Evolutionary conservation across 2,329 filamentous ascomycete genomes (phyloP).

Genomic region (Geosmithia putterillii): DNA sequence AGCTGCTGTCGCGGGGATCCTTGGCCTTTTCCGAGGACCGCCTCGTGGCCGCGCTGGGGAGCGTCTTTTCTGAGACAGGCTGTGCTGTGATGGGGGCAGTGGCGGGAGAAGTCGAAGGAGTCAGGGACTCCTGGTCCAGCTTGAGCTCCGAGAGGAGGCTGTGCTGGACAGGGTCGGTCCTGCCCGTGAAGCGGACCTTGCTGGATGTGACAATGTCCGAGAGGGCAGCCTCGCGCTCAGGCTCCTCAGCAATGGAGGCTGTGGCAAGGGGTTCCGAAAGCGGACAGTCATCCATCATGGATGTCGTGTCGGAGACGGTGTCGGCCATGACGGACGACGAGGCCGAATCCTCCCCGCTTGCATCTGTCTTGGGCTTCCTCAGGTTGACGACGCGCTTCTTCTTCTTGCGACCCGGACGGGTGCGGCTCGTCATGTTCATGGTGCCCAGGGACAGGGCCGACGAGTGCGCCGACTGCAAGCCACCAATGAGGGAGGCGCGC

Average conservation of each 20-base stretch:
- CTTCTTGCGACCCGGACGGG: conserved; percentile 58
- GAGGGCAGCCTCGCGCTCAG: conserved; percentile 31
- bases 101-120: neutral
- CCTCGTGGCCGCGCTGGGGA: too few species aligned
- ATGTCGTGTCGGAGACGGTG: conserved; percentile 37
- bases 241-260: conserved; percentile 43
- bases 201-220: conserved; percentile 11
- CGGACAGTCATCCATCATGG: conserved; percentile 35
- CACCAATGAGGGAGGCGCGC: conserved; percentile 49
- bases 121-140: conserved; percentile 6
- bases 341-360: conserved; percentile 19
- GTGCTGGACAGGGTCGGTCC: conserved; percentile 6
- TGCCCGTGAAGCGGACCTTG: conserved; percentile 23
- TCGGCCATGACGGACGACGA: conserved; percentile 36
- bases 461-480: conserved; percentile 24
- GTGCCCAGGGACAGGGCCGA: conserved; percentile 53
- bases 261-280: conserved; percentile 48
- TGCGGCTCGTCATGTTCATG: conserved; percentile 43
- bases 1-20: conserved; percentile 14
- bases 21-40: neutral
- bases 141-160: neutral
- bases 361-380: conserved; percentile 45
- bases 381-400: conserved; percentile 78
- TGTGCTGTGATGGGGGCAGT: conserved; percentile 2
- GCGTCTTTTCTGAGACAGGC: neutral